Base-by-base conservation (phyloP, 352 stramenopile species). In the Pythium guiyangense region DNA sequence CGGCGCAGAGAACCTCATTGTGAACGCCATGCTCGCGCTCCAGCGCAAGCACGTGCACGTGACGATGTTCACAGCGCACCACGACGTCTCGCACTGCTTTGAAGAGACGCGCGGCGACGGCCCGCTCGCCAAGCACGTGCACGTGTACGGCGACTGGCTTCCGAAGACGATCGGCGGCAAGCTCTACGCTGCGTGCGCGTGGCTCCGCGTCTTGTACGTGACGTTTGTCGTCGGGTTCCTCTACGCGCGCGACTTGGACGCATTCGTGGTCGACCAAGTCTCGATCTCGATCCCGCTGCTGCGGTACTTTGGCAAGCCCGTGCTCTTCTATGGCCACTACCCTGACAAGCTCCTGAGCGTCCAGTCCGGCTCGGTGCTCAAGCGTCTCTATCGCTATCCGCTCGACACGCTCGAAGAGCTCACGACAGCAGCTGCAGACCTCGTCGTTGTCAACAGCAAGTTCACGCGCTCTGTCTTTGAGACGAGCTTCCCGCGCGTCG, bases 241-340 rank as follows among this genome's bases (percentile, higher is more conserved):
- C 10, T 62, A 84, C 51, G 44, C 69, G 10, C 54, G 74, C 51
- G 71, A 89, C 35, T 59, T 89, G 37, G 82, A 94, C 53, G 75
- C 73, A 44, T 91, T 92, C 55, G 77, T 94, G 51, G 80, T 92
- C 48, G 84, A 94, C 59, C 84, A 94, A 57, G 78, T 94, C 54
- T 92, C 84, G 11, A 72, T 92, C 14, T 84, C 78, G 34, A 77
- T 94, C 48, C 82, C 84, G 22, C 79, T 94, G 54, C 59, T 94
- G 52, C 79, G 84, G 37, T 81, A 75, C 18, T 35, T 90, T 31
- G 73, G 76, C 52, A 86, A 87, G 43, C 80, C 84, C 20, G 92
- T 99, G 45, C 69, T 99, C 22, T 99, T 99, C 74, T 99, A 99
- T 71, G 98, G 96, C 64, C 97, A 99, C 65, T 99, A 99, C 73